Evolutionary conservation across 2,329 filamentous ascomycete species (phyloP).

Genomic region (Neoarthrinium moseri): DNA sequence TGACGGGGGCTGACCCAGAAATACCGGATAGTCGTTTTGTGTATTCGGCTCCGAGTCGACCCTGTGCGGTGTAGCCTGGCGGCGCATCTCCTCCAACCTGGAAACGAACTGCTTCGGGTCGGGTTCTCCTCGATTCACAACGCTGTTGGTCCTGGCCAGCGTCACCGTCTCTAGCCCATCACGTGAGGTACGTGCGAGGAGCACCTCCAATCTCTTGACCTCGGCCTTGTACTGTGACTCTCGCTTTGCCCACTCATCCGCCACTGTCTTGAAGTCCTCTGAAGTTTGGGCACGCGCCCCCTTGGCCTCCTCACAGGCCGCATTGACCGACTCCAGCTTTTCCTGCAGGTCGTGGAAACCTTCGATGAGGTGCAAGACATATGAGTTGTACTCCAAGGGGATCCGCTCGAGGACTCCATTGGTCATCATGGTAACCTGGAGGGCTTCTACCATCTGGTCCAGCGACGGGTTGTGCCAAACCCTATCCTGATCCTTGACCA

Average conservation of each 20-base stretch:
- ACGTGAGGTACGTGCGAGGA: slow-evolving; percentile 30
- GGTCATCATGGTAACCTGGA: slow-evolving; percentile 42
- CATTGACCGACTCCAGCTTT: slow-evolving; percentile 26
- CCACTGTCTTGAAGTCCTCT: slow-evolving; percentile 33
- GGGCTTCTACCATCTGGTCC: slow-evolving; percentile 41
- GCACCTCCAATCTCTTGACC: slow-evolving; percentile 37
- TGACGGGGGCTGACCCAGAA: background rate
- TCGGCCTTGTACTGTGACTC: slow-evolving; percentile 36
- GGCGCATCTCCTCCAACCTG: slow-evolving; percentile 25
- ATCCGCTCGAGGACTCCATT: slow-evolving; percentile 31
- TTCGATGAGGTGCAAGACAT: slow-evolving; percentile 40
- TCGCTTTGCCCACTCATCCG: slow-evolving; percentile 35
- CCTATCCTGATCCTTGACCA: slow-evolving; percentile 24
- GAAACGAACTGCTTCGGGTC: slow-evolving; percentile 29
- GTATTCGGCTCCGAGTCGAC: background rate
- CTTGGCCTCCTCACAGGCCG: slow-evolving; percentile 25
- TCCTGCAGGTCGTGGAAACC: slow-evolving; percentile 28
- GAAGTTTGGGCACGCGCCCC: slow-evolving; percentile 28
- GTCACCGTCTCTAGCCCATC: slow-evolving; percentile 43
- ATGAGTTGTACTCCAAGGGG: slow-evolving; percentile 39
- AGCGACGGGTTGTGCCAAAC: slow-evolving; percentile 39
- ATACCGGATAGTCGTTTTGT: slow-evolving; percentile 1
- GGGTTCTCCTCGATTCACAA: slow-evolving; percentile 35
- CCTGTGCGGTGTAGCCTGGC: background rate
- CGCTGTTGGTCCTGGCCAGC: slow-evolving; percentile 39